A percentile compares a stretch with the other conserved stretches of the same genome.
Conservation (phyloP, 1,139 yeast species). For the Yamadazyma siamensis region DNA sequence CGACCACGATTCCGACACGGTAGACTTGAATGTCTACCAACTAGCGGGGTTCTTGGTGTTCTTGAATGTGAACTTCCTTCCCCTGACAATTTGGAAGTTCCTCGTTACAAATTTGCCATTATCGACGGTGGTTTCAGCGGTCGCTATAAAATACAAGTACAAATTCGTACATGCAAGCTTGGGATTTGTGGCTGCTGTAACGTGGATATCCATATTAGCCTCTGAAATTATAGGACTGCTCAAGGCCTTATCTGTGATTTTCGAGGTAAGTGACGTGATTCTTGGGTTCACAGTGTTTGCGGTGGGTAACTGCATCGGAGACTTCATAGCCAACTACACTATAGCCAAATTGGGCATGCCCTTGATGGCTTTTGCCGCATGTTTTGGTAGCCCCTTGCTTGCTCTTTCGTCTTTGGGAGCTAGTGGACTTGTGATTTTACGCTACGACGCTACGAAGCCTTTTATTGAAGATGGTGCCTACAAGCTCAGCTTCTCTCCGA, state of each 20-base stretch:
- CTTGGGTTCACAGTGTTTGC: constrained; percentile 88
- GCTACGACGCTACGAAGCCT: constrained; percentile 12
- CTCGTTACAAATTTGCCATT: constrained; percentile 4
- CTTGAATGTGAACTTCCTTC: constrained; percentile 9
- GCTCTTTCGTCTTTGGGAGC: constrained; percentile 48
- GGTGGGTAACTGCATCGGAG: constrained; percentile 89
- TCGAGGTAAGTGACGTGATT: constrained; percentile 71
- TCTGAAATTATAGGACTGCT: constrained; percentile 70
- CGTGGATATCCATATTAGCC: constrained; percentile 77
- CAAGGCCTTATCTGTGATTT: constrained; percentile 58
- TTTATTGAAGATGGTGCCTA: constrained; percentile 11
- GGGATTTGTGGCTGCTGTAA: constrained; percentile 68
- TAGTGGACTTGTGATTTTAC: constrained; percentile 56
- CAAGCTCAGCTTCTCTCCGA: constrained; percentile 33
- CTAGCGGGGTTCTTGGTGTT: constrained; percentile 4
- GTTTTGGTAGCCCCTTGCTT: constrained; percentile 86
- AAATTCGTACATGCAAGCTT: constrained; percentile 24
- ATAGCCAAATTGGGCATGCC: constrained; percentile 87
- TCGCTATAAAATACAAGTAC: constrained; percentile 5
- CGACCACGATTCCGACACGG: constrained; percentile 1
- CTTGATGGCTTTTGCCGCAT: constrained; percentile 89
- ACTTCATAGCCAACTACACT: constrained; percentile 78
- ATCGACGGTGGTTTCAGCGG: not conserved
- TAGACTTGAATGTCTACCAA: no score
- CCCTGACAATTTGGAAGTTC: constrained; percentile 1